Evolutionary conservation across 2,329 filamentous ascomycete genomes (phyloP), one percentile per base, ranked within the genome.

Genomic region (Fusarium clavum): DNA sequence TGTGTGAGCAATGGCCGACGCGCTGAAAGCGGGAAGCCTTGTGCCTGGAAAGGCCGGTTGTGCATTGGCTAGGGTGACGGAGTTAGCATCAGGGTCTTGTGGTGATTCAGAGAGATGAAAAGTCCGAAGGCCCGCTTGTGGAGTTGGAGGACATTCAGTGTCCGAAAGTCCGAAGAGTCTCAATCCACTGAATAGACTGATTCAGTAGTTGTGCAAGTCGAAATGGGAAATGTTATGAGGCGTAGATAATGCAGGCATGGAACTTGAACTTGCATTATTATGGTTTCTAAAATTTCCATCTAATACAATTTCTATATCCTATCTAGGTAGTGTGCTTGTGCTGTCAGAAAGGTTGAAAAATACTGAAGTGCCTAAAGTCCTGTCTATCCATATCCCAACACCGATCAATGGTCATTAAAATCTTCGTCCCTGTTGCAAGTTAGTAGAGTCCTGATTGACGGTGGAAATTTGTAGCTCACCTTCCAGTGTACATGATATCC

Each of bases 141-240:
- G 34, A 38, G 34, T 38, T 4, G 72, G 68, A 60, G 70, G 68
- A 60, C 5, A 10, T 41, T 73, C 72, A 72, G 72, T 27, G 34
- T 44, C 52, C 71, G 27, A 64, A 38, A 54, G 44, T 72, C 72
- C 72, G 72, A 74, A 72, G 62, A 38, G 29, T 57, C 51, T 72
- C 64, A 58, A 40, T 74, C 64, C 70, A 70, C 67, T 40, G 10
- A 22, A 51, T 30, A 41, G 18, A 40, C 48, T 27, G 27, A 25
- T 27, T 29, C 5, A 24, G 24, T 24, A 24, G 24, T 24, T 24
- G 24, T 24, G 24, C 24, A 24, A 24, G 24, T 24, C 5, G 24
- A 24, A 34, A 29, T 46, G 18, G 24, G 41, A 7, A 61, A 67
- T 44, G 41, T 27, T 16, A 13, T 57, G 58, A 54, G 62, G 20